Base-by-base conservation (phyloP, 768 basidiomycete species). In the Gautieria morchelliformis region DNA sequence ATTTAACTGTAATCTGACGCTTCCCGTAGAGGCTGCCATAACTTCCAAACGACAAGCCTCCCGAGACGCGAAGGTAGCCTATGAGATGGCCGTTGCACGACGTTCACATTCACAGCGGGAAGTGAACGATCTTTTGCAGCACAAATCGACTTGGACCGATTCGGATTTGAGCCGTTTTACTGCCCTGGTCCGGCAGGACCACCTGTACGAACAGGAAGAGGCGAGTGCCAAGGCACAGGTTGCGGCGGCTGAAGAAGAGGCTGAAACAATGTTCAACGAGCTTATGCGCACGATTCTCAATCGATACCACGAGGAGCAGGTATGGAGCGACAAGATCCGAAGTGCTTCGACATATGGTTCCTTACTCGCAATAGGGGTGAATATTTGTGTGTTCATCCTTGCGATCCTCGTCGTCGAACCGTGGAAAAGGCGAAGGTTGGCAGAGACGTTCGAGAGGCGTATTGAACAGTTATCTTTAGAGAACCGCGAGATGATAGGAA, bases 241-340 rank as follows among this genome's bases (percentile, higher is more conserved):
- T 3, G 77, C 79, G 20, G 77, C 81, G 41, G 78, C 81, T 2
- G 96, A 99, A 63, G 79, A 81, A 52, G 81, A 79, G 1, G 90
- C 93, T 17, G 96, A 99, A 62, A 79, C 80, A 46, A 89, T 87
- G 63, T 96, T 98, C 68, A 85, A 78, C 65, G 86, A 84, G 66
- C 78, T 97, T 62, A 89, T 95, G 86, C 84, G 84, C 56, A 76
- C 80, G 10, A 98, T 98, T 65, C 78, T 99, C 58, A 84, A 82
- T 50, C 80, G 58, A 3, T 98, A 98, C 69, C 95, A 98, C 72
- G 95, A 97, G 71, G 96, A 99, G 68, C 96, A 99, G 69, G 83
- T 97, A 2, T 99, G 96, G 96, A 93, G 90, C 53, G 95, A 99
- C 75, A 99, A 99, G 72, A 96, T 99, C 59, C 83, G 96, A 37